Percentiles rank a stretch among this genome's conserved stretches.
Evolutionary conservation across 257 asterid genomes (phyloP).

Genomic region (Solanum bukasovii): DNA sequence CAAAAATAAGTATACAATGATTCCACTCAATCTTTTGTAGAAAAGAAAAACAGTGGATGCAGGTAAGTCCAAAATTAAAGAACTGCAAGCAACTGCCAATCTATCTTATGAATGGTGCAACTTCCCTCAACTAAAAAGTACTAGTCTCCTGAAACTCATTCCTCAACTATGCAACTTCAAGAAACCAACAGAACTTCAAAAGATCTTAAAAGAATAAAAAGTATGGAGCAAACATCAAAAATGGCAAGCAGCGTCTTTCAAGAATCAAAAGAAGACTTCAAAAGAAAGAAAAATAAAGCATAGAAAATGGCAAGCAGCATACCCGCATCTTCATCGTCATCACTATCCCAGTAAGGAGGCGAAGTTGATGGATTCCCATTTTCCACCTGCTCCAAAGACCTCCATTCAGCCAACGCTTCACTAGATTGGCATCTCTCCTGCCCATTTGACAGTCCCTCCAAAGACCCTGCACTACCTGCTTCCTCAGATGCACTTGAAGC

Average conservation of each 20-base stretch:
- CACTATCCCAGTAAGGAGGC: conserved; percentile 87
- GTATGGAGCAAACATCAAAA: background rate
- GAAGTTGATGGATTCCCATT: conserved; percentile 72
- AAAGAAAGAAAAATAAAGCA: background rate
- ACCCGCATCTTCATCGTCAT: conserved; percentile 61
- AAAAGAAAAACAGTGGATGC: background rate
- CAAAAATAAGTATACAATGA: background rate
- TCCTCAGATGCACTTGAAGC: conserved; percentile 43
- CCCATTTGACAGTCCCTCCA: conserved; percentile 44
- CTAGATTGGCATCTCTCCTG: conserved; percentile 49
- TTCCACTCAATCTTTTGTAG: background rate
- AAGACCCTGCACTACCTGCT: conserved; percentile 45
- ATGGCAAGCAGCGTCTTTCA: background rate
- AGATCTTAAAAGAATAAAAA: background rate
- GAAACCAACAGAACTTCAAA: background rate
- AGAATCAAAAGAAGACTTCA: background rate
- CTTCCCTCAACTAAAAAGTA: background rate
- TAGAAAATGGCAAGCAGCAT: background rate
- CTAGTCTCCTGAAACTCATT: background rate
- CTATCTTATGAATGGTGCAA: background rate
- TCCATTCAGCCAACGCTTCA: conserved; percentile 72
- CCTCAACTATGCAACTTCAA: background rate
- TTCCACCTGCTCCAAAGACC: conserved; percentile 77
- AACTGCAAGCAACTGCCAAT: background rate
- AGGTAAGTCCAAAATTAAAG: background rate